Conservation (phyloP, 331 rosid genomes). For the Spiraea crenata region DNA sequence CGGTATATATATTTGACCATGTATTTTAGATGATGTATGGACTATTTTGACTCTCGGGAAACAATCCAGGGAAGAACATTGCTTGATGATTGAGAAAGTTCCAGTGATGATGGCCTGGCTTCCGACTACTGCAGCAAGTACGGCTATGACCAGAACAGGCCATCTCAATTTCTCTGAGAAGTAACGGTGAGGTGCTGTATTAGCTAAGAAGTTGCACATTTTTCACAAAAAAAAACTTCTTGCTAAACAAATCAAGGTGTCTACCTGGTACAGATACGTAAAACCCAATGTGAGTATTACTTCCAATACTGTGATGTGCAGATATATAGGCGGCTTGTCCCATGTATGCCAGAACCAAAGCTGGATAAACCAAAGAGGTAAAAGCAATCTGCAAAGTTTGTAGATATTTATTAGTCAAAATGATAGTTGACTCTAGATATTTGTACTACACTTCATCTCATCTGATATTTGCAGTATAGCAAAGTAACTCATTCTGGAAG, state of each 20-base stretch:
- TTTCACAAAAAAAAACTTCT: conserved; percentile 9
- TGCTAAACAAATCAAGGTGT: conserved; percentile 23
- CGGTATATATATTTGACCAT: conserved; percentile 94
- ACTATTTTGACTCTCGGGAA: conserved; percentile 90
- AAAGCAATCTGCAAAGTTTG: conserved; percentile 81
- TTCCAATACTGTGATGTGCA: conserved; percentile 36
- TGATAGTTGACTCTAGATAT: not conserved
- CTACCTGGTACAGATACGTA: conserved; percentile 94
- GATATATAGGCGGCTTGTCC: conserved; percentile 97
- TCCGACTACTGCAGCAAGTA: conserved; percentile 95
- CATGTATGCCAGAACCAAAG: conserved; percentile 88
- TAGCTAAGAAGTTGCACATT: conserved; percentile 24
- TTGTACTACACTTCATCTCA: too few relatives aligned
- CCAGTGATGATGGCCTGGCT: conserved; percentile 98
- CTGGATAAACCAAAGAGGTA: conserved; percentile 87
- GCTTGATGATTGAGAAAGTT: conserved; percentile 91
- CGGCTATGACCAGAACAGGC: conserved; percentile 86
- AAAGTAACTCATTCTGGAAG: too few relatives aligned
- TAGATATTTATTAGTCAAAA: conserved; percentile 10
- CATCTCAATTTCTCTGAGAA: conserved; percentile 72
- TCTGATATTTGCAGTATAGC: too few relatives aligned
- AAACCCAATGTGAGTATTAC: conserved; percentile 48
- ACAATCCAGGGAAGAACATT: conserved; percentile 86
- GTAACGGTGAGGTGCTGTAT: conserved; percentile 24
- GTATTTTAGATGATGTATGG: conserved; percentile 91